phyloP scores from a whole-genome alignment of 177 flowering plant species.

The Vitis hybrid region DNA sequence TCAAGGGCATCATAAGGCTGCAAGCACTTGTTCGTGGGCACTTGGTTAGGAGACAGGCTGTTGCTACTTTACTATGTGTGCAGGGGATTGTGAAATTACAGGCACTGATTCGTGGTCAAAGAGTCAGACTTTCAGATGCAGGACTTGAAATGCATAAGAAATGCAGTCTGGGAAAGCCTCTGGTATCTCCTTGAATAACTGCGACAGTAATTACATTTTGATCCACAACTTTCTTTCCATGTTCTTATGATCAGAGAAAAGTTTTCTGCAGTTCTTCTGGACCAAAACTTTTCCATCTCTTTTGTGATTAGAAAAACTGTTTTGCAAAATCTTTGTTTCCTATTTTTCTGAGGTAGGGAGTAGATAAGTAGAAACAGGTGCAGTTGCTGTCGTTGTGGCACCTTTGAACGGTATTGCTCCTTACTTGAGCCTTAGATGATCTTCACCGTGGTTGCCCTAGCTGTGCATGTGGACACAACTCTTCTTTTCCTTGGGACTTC shows the following conservation, averaged over 20 bases:
- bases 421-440: no score
- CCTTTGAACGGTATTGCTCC: no score
- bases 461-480: background rate
- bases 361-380: background rate
- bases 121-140: constrained; percentile 41
- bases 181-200: constrained; percentile 29
- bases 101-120: constrained; percentile 70
- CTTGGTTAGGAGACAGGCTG: constrained; percentile 88
- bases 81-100: constrained; percentile 69
- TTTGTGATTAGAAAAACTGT: no score
- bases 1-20: constrained; percentile 78
- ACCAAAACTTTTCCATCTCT: no score
- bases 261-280: background rate
- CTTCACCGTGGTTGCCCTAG: no score
- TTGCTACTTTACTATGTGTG: constrained; percentile 64
- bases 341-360: background rate
- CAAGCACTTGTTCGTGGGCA: constrained; percentile 93
- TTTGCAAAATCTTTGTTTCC: background rate
- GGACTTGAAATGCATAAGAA: constrained; percentile 32
- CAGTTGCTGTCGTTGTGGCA: background rate
- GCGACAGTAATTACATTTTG: background rate
- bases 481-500: background rate
- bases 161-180: constrained; percentile 16
- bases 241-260: background rate
- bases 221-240: background rate